Conservation (phyloP, 1,139 yeast genomes). For the Kodamaea derodonti region DNA sequence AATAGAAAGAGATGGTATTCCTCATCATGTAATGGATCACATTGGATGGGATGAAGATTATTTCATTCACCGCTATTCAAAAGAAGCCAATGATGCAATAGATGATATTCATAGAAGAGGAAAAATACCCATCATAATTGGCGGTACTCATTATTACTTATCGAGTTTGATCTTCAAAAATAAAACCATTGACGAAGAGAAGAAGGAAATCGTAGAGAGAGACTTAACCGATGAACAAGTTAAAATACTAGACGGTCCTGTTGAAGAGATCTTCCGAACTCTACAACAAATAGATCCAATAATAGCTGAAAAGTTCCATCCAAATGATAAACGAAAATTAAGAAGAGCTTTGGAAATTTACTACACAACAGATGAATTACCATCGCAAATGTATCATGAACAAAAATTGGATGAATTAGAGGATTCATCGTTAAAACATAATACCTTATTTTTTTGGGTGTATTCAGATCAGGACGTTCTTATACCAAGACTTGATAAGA, state of each 20-base stretch:
- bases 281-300: constrained; percentile 61
- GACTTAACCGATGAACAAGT: constrained; percentile 34
- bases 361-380: constrained; percentile 59
- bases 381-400: constrained; percentile 66
- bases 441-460: constrained; percentile 79
- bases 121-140: constrained; percentile 82
- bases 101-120: constrained; percentile 64
- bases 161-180: constrained; percentile 73
- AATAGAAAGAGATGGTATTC: constrained; percentile 64
- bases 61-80: constrained; percentile 73
- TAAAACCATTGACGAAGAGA: constrained; percentile 42
- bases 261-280: constrained; percentile 43
- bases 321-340: constrained; percentile 78
- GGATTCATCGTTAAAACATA: constrained; percentile 53
- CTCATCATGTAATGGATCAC: constrained; percentile 87
- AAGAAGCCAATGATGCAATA: constrained; percentile 61
- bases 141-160: constrained; percentile 93
- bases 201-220: constrained; percentile 4
- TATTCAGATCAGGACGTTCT: constrained; percentile 64
- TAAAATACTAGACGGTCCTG: constrained; percentile 54
- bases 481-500: constrained; percentile 58
- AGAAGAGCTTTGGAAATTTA: constrained; percentile 78
- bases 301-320: constrained; percentile 82
- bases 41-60: constrained; percentile 79
- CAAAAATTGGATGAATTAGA: constrained; percentile 49